Conservation (phyloP, 306 rosid species). For the Phaseolus lunatus region DNA sequence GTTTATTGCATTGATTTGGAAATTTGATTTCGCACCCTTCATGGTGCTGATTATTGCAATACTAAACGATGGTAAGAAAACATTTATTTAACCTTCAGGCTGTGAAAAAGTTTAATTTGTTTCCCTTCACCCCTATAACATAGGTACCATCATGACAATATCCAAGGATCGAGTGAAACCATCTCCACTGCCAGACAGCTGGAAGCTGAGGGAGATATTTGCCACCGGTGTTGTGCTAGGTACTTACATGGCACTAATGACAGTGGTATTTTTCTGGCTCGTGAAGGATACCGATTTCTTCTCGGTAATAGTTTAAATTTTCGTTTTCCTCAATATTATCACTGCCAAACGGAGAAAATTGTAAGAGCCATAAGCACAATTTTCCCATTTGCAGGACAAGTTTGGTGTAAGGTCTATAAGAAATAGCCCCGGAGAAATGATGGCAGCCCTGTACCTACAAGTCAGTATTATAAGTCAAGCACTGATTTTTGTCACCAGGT, state of each 20-base stretch:
- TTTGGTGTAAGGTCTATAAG: slow-evolving; percentile 63
- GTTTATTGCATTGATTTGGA: slow-evolving; percentile 97
- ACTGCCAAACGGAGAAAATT: neutral
- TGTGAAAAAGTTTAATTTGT: slow-evolving; percentile 35
- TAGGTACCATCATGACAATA: slow-evolving; percentile 98
- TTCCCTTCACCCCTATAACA: slow-evolving; percentile 20
- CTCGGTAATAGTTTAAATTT: slow-evolving; percentile 58
- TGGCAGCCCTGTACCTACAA: slow-evolving; percentile 98
- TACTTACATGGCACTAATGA: slow-evolving; percentile 95
- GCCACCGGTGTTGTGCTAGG: slow-evolving; percentile 97
- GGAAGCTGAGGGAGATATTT: slow-evolving; percentile 96
- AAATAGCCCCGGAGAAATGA: slow-evolving; percentile 54
- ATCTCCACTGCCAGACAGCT: slow-evolving; percentile 93
- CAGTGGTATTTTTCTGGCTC: slow-evolving; percentile 92
- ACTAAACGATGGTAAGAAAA: slow-evolving; percentile 85
- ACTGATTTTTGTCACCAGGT: slow-evolving; percentile 92
- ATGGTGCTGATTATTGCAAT: slow-evolving; percentile 97
- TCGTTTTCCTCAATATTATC: slow-evolving; percentile 6
- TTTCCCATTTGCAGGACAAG: slow-evolving; percentile 60
- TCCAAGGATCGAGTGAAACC: slow-evolving; percentile 98
- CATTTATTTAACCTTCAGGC: slow-evolving; percentile 21
- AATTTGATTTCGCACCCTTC: slow-evolving; percentile 95
- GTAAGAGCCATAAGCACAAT: slow-evolving; percentile 4
- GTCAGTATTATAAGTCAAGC: slow-evolving; percentile 99
- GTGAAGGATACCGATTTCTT: slow-evolving; percentile 74